A percentile compares a stretch with the other conserved stretches of the same genome.
Conservation (phyloP, 192 early-diverging fungal species). For the Rhizophagus sp. region DNA sequence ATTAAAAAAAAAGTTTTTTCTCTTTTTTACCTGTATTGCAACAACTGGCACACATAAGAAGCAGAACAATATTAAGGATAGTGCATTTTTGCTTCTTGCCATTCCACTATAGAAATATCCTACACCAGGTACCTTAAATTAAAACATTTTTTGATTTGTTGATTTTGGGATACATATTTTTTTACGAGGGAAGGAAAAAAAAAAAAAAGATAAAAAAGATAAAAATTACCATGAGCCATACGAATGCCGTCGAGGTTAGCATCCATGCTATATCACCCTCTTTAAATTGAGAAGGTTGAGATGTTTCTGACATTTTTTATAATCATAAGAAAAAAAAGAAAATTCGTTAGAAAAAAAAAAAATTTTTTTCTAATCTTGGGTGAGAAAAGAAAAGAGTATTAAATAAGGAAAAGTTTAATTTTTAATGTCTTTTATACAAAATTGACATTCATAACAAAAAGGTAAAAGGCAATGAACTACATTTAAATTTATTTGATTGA, state of each 20-base stretch:
- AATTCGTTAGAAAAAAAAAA: not conserved
- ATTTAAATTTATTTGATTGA: too few species aligned
- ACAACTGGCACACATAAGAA: slow-evolving; percentile 61
- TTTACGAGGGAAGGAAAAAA: not conserved
- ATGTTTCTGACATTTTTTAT: not conserved
- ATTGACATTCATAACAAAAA: too few species aligned
- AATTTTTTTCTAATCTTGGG: not conserved
- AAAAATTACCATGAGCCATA: not conserved
- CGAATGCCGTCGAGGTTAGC: not conserved
- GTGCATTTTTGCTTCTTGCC: slow-evolving; percentile 65
- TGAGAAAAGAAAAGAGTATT: not conserved
- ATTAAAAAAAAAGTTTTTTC: not conserved
- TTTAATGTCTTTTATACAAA: too few species aligned
- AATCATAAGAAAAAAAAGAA: not conserved
- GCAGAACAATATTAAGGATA: slow-evolving; percentile 64
- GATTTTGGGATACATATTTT: not conserved
- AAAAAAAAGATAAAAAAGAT: not conserved
- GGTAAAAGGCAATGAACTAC: too few species aligned
- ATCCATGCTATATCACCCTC: not conserved
- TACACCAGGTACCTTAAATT: slow-evolving; percentile 50
- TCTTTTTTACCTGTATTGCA: slow-evolving; percentile 55
- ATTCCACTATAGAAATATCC: slow-evolving; percentile 71
- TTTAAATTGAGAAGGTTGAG: not conserved
- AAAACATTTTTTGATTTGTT: not conserved
- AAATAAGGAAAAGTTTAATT: not conserved